These are phyloP conservation scores for Sporothrix globosa DNA, from an alignment of 2,329 filamentous ascomycete species.

Conservation along the genomic window DNA sequence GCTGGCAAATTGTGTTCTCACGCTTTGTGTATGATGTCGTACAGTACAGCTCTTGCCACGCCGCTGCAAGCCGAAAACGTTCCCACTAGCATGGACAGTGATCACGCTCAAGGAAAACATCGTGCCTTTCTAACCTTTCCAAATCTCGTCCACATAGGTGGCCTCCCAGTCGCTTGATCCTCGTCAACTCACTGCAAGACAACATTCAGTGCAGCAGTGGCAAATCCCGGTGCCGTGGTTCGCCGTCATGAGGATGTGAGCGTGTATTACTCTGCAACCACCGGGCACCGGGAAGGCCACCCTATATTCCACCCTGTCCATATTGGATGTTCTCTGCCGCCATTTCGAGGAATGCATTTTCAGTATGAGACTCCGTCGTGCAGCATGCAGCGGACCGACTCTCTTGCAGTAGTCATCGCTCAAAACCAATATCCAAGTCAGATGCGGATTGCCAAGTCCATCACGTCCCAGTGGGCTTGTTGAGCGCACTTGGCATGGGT, in stretches of 20 bases:
- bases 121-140: background rate
- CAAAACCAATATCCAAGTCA: background rate
- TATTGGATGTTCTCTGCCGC: background rate
- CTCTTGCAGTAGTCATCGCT: too few species aligned
- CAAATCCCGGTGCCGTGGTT: background rate
- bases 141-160: background rate
- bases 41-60: background rate
- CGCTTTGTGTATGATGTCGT: too few species aligned
- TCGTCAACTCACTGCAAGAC: too few species aligned
- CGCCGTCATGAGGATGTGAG: background rate
- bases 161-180: background rate
- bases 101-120: background rate
- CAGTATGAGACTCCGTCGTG: too few species aligned
- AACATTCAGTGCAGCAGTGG: background rate
- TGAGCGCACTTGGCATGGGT: conserved; percentile 4
- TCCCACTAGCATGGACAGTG: background rate
- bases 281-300: background rate
- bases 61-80: background rate
- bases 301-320: conserved; percentile 2
- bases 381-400: too few species aligned
- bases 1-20: too few species aligned
- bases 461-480: background rate
- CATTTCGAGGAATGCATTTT: too few species aligned
- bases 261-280: background rate
- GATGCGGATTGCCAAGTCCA: background rate